Evolutionary conservation across 306 rosid genomes (phyloP).

Genomic region (Astragalus membranaceus): DNA sequence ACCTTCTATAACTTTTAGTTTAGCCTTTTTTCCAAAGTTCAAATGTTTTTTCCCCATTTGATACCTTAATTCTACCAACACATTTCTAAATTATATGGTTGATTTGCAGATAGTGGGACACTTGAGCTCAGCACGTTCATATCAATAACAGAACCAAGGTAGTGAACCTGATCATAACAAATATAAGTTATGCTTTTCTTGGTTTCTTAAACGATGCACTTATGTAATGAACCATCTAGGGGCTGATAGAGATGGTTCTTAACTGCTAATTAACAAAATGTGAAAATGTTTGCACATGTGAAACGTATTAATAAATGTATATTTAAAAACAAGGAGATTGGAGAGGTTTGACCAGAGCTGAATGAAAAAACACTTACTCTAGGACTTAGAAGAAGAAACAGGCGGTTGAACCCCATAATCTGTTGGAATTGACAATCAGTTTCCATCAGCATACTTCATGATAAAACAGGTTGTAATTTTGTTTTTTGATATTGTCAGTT

Average conservation of each 20-base stretch:
- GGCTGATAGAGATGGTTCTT: neutral
- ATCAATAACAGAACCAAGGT: neutral
- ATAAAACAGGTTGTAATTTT: neutral
- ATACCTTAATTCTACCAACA: neutral
- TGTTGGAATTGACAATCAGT: neutral
- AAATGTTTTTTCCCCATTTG: neutral
- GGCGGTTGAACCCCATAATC: neutral
- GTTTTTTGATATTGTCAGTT: neutral
- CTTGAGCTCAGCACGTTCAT: neutral
- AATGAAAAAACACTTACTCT: no score
- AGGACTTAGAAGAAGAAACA: no score
- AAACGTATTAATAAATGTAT: neutral
- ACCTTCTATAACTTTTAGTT: neutral
- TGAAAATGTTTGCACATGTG: neutral
- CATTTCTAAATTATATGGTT: neutral
- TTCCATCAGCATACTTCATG: neutral
- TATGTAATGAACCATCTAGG: neutral
- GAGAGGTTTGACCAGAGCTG: constrained; percentile 1
- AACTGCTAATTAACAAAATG: neutral
- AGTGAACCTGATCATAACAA: neutral
- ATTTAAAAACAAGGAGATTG: neutral
- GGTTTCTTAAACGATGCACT: neutral
- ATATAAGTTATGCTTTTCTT: constrained; percentile 2
- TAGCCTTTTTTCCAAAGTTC: neutral
- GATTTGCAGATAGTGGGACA: neutral